Evolutionary conservation across 371 early-diverging fungal genomes (phyloP).

Genomic region (Rhizopus arrhizus): DNA sequence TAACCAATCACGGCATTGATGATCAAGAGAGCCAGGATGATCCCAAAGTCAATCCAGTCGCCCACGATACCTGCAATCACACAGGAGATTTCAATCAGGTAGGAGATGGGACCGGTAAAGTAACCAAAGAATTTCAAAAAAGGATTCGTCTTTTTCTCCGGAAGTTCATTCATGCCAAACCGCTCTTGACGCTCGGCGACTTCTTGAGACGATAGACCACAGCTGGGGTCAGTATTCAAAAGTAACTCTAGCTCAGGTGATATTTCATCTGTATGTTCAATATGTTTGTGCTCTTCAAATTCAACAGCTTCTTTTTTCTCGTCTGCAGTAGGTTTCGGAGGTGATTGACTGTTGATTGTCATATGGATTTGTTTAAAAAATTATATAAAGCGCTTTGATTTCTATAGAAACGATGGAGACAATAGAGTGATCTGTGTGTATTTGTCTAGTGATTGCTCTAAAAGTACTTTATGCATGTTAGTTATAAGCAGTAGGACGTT

Average conservation of each 20-base stretch:
- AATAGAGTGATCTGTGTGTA: no score
- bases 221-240: constrained; percentile 64
- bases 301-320: constrained; percentile 25
- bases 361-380: background rate
- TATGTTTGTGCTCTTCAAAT: constrained; percentile 36
- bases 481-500: background rate
- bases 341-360: constrained; percentile 23
- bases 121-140: constrained; percentile 83
- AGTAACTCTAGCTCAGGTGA: constrained; percentile 69
- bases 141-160: constrained; percentile 81
- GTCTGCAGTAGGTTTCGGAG: constrained; percentile 5
- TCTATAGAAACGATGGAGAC: no score
- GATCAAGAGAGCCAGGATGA: constrained; percentile 76
- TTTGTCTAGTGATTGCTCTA: background rate
- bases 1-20: constrained; percentile 88
- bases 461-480: background rate
- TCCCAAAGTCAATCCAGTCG: constrained; percentile 82
- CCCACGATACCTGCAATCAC: constrained; percentile 66
- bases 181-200: constrained; percentile 56
- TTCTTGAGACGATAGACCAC: constrained; percentile 61
- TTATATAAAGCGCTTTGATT: no score
- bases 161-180: constrained; percentile 72
- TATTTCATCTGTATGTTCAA: constrained; percentile 61
- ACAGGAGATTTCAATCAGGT: constrained; percentile 76
- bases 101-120: constrained; percentile 85